phyloP scores from a whole-genome alignment of 1,284 basidiomycete species.

The Agaricales sp. region DNA sequence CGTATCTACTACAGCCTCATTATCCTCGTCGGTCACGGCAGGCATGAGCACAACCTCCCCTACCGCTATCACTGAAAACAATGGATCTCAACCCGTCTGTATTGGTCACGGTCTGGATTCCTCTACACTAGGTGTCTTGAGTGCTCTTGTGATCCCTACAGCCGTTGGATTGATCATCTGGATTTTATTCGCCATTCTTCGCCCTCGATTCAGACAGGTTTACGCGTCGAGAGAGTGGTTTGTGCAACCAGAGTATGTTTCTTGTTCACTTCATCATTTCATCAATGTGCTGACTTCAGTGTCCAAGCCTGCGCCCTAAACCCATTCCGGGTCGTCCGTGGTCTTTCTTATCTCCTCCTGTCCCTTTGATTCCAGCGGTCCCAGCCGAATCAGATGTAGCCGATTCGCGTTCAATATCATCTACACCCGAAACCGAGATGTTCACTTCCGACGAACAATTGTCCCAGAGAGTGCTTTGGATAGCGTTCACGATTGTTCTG shows the following conservation, averaged over 20 bases:
- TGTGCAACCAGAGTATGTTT: slow-evolving; percentile 51
- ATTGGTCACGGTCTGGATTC: slow-evolving; percentile 55
- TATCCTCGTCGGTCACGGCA: slow-evolving; percentile 7
- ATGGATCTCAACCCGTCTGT: slow-evolving; percentile 22
- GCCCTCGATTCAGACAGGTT: slow-evolving; percentile 59
- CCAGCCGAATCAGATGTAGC: slow-evolving; percentile 36
- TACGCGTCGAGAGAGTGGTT: slow-evolving; percentile 70
- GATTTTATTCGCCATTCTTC: slow-evolving; percentile 59
- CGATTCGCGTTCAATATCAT: slow-evolving; percentile 36
- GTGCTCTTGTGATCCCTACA: slow-evolving; percentile 45
- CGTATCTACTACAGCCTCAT: slow-evolving; percentile 18
- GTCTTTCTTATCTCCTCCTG: slow-evolving; percentile 58
- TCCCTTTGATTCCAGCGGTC: slow-evolving; percentile 33
- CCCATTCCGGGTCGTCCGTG: slow-evolving; percentile 45
- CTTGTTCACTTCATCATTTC: background rate
- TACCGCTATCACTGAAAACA: background rate
- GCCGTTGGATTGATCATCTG: slow-evolving; percentile 51
- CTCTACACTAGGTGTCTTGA: slow-evolving; percentile 50
- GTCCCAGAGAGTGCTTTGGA: slow-evolving; percentile 55
- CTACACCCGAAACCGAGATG: slow-evolving; percentile 35
- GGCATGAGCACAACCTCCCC: slow-evolving; percentile 1
- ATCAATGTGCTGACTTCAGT: slow-evolving; percentile 3
- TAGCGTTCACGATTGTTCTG: slow-evolving; percentile 49
- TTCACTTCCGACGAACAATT: slow-evolving; percentile 70
- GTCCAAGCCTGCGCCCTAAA: slow-evolving; percentile 48